Evolutionary conservation across 306 rosid species (phyloP), one percentile per base, ranked within the genome.

Genomic region (Trichosanthes cucumerina): DNA sequence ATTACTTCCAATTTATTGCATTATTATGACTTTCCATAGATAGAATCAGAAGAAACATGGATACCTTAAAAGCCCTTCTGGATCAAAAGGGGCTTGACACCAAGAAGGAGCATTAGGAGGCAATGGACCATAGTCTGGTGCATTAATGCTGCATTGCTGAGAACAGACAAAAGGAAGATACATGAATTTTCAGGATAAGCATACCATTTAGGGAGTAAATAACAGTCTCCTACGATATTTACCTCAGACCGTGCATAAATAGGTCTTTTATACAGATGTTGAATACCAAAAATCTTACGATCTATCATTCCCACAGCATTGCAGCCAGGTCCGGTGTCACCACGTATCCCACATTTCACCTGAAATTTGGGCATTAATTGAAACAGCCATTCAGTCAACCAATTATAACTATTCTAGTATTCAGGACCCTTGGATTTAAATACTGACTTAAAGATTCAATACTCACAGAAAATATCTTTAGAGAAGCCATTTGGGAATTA

Each of bases 31-130:
- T 33, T 52, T 39, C n/a, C 41, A 28, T 41, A 7, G 53, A 24
- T 13, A 78, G 26, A 72, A 57, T 72, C 78, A 44, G 36, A 46
- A 80, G 31, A 56, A 36, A 52, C 47, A 34, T 9, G 46, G 65
- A 75, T 36, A 90, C 97, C 98, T 96, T 75, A 96, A 80, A 74
- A 96, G 83, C 69, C 99, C 99, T 90, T 96, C 99, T 6, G 99
- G 99, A 84, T 96, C 99, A 86, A 91, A 96, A 78, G 99, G 98
- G 75, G 99, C 93, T 81, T 92, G 98, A 77, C 99, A 96, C 99
- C 99, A 96, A 18, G 98, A 77, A 78, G 99, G 99, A 83, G 99
- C 97, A 86, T 82, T 85, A 52, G 87, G 83, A 78, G 99, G 98
- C 82, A 92, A 72, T 19, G 97, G 99, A 49, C 99, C 98, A 80